phyloP scores from a whole-genome alignment of 305 asterid species.

The Galium porrigens region DNA sequence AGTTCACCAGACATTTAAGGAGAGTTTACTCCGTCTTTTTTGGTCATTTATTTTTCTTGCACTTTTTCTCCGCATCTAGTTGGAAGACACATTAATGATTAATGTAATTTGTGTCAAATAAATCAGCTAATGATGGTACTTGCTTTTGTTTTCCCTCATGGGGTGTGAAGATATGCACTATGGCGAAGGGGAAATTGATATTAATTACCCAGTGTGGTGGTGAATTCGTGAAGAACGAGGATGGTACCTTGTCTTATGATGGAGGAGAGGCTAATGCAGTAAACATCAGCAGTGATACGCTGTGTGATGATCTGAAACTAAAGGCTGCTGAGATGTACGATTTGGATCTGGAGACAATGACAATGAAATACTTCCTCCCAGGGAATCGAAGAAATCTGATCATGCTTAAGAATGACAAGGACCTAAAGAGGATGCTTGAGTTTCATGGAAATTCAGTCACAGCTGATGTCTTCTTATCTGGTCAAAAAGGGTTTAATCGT shows the following conservation, averaged over 20 bases:
- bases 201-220: constrained; percentile 85
- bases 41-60: background rate
- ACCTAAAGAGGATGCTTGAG: constrained; percentile 70
- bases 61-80: background rate
- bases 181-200: constrained; percentile 88
- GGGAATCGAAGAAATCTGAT: constrained; percentile 69
- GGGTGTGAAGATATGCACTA: constrained; percentile 34
- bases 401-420: constrained; percentile 56
- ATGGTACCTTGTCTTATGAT: constrained; percentile 56
- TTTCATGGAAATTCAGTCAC: constrained; percentile 73
- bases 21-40: background rate
- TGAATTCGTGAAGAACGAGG: constrained; percentile 48
- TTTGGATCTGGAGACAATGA: constrained; percentile 49
- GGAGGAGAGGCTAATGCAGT: constrained; percentile 86
- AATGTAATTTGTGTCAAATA: background rate
- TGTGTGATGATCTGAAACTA: constrained; percentile 52
- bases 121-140: background rate
- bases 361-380: constrained; percentile 83
- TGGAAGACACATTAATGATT: background rate
- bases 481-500: constrained; percentile 57
- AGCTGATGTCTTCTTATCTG: constrained; percentile 61
- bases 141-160: constrained; percentile 17
- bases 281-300: constrained; percentile 48
- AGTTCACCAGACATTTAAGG: background rate
- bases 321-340: constrained; percentile 65